Evolutionary conservation across 108 stramenopile genomes (phyloP), one percentile per base, ranked within the genome.

Genomic region (Aurantiochytrium sp.): DNA sequence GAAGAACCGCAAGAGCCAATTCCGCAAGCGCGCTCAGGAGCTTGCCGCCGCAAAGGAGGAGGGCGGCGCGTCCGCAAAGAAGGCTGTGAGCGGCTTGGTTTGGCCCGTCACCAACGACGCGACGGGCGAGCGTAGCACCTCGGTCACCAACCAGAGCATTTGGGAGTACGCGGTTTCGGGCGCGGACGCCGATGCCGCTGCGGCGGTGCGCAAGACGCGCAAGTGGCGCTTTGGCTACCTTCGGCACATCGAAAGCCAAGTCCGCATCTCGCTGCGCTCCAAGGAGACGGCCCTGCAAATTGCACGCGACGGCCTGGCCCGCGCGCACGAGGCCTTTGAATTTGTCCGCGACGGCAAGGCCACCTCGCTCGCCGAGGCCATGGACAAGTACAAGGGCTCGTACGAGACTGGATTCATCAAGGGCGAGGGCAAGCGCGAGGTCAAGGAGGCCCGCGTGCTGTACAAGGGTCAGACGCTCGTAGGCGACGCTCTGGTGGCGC

Each of bases 221-320:
- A 94, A 93, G 57, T 98, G 92, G 91, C 91, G 93, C 60, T 97
- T 98, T 88, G 95, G 95, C 58, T 98, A 98, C 87, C 93, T 93
- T 87, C 96, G 97, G 90, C 97, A 98, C 92, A 91, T 98, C 58
- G 76, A 92, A 12, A 94, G 88, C 23, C 94, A 97, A 92, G 97
- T 98, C 10, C 96, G 96, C 73, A 91, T 91, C 58, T 95, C 96
- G 90, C 95, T 96, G 89, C 91, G 93, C 64, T 95, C 93, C 35
- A 96, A 97, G 64, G 95, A 97, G 87, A 95, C 90, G 60, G 97
- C 97, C 28, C 83, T 98, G 60, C 93, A 92, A 88, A 92, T 96
- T 76, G 97, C 97, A 29, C 92, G 96, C 91, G 97, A 96, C 57
- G 98, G 98, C 60, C 91, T 98, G 58, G 94, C 96, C 60, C 94